Conservation (phyloP, 495 filamentous ascomycete species). For the Delitschia confertaspora region DNA sequence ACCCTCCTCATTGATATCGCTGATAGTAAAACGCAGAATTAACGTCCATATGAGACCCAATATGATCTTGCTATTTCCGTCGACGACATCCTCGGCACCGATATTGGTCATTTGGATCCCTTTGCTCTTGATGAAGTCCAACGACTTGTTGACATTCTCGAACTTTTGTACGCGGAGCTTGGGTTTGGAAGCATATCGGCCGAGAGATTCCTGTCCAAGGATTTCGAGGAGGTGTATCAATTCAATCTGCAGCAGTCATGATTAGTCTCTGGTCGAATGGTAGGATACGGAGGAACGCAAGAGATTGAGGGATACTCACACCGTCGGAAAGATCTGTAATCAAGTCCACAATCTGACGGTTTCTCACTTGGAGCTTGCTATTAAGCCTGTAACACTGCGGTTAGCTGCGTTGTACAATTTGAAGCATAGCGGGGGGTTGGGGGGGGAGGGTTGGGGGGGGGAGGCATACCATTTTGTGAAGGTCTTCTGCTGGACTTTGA, state of each 20-base stretch:
- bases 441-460: slow-evolving; percentile 4
- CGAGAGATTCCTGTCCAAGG: slow-evolving; percentile 84
- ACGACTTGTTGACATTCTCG: slow-evolving; percentile 93
- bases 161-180: slow-evolving; percentile 95
- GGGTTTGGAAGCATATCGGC: slow-evolving; percentile 89
- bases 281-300: neutral
- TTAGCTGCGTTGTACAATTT: slow-evolving; percentile 16
- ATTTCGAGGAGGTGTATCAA: slow-evolving; percentile 96
- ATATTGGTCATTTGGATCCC: slow-evolving; percentile 98
- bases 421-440: neutral
- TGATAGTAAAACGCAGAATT: slow-evolving; percentile 95
- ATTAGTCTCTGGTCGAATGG: slow-evolving; percentile 6
- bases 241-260: slow-evolving; percentile 53
- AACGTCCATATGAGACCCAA: slow-evolving; percentile 94
- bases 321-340: slow-evolving; percentile 86
- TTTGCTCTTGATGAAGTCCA: slow-evolving; percentile 84
- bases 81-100: slow-evolving; percentile 95
- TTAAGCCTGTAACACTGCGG: slow-evolving; percentile 60
- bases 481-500: slow-evolving; percentile 97
- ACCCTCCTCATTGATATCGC: slow-evolving; percentile 95
- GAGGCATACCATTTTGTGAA: slow-evolving; percentile 84
- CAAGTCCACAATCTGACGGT: slow-evolving; percentile 70
- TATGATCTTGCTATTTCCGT: slow-evolving; percentile 96
- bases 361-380: slow-evolving; percentile 73
- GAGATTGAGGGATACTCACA: slow-evolving; percentile 46